Conservation (phyloP, 306 rosid genomes). For the Cucumis hystrix region DNA sequence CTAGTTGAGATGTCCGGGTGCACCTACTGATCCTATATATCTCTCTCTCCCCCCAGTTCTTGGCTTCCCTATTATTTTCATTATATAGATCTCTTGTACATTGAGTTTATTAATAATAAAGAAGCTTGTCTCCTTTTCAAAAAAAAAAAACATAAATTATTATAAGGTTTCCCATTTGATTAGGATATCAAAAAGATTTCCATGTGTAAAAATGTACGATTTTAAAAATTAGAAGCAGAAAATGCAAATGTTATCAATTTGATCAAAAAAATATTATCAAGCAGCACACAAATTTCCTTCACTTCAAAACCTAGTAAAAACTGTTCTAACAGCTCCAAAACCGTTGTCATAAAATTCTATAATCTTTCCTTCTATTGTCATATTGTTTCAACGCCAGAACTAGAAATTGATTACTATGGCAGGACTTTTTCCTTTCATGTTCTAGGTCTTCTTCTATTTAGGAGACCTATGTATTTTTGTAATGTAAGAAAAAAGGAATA, state of each 20-base stretch:
- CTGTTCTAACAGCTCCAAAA: background rate
- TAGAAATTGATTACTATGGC: background rate
- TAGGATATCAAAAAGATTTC: background rate
- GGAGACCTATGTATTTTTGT: too few relatives aligned
- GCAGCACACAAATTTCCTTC: background rate
- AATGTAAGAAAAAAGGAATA: too few relatives aligned
- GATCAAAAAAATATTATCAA: background rate
- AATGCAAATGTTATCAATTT: background rate
- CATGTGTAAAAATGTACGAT: background rate
- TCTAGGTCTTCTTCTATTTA: too few relatives aligned
- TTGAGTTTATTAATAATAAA: too few relatives aligned
- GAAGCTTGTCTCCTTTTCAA: too few relatives aligned
- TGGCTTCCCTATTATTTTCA: too few relatives aligned
- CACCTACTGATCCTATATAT: too few relatives aligned
- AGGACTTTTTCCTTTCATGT: too few relatives aligned
- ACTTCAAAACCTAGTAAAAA: background rate
- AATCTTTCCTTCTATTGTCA: background rate
- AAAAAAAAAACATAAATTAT: background rate
- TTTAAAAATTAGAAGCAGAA: background rate
- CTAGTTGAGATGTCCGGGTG: too few relatives aligned
- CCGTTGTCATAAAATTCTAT: background rate
- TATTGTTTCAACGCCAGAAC: background rate
- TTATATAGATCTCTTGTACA: too few relatives aligned
- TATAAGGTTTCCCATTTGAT: background rate
- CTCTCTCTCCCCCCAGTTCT: too few relatives aligned